Percentiles rank a stretch among this genome's conserved stretches.
Evolutionary conservation across 192 early-diverging fungal genomes (phyloP).

Genomic region (Podila minutissima): DNA sequence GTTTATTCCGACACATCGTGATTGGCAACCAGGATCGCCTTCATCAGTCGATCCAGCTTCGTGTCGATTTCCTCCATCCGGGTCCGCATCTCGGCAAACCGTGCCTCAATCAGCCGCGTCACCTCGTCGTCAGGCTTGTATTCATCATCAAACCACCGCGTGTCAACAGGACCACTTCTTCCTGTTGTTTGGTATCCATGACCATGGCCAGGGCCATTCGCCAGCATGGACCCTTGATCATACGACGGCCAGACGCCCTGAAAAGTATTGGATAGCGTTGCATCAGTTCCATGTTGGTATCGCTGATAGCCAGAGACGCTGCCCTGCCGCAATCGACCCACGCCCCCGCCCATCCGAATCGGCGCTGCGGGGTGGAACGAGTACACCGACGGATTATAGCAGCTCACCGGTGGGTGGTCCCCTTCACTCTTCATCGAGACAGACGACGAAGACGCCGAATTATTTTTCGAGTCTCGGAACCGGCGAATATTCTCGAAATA

Average conservation of each 20-base stretch:
- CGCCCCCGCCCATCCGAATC: constrained; percentile 16
- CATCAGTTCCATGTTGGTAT: constrained; percentile 20
- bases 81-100: constrained; percentile 26
- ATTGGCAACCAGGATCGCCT: not conserved
- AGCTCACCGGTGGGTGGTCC: not conserved
- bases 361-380: constrained; percentile 21
- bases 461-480: constrained; percentile 22
- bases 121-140: constrained; percentile 10
- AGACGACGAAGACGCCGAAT: constrained; percentile 7
- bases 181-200: not conserved
- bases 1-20: not conserved
- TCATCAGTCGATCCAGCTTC: constrained; percentile 36
- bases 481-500: constrained; percentile 37
- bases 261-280: constrained; percentile 25
- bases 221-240: not conserved
- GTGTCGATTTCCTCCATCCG: constrained; percentile 35
- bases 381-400: constrained; percentile 1
- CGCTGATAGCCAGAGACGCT: constrained; percentile 16
- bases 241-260: constrained; percentile 23
- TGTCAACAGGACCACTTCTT: not conserved
- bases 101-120: constrained; percentile 14
- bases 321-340: constrained; percentile 1
- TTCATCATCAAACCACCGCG: not conserved
- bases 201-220: not conserved
- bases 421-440: constrained; percentile 12